Evolutionary conservation across 1,284 basidiomycete genomes (phyloP), one percentile per base, ranked within the genome.

Genomic region (Trametes polyzona): DNA sequence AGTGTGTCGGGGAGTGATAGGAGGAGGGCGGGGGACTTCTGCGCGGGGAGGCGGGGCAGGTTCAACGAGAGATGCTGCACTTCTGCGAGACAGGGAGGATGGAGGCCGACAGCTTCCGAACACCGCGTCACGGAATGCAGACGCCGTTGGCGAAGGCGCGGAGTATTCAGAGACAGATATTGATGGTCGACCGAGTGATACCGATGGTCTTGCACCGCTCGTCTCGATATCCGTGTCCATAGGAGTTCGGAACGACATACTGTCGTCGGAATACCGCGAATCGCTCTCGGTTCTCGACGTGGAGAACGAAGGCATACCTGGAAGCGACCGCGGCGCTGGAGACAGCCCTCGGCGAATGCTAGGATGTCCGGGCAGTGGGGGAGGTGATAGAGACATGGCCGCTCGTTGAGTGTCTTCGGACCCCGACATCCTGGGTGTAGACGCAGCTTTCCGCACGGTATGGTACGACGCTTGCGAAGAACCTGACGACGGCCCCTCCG

Each of bases 61-160:
- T 36, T 57, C 60, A 11, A 65, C 67, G 43, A 70, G 23, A 55
- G 55, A 16, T 62, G 64, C 27, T 67, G 69, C 44, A 59, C 67
- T 27, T 71, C 69, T 59, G 59, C 74, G 76, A 35, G 70, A 66
- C 52, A 73, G 64, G 23, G 74, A 69, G 33, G 72, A 73, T 3
- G 73, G 68, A 26, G 68, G 58, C n/a, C 69, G 65, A 66, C 70
- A 67, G 62, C 70, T 62, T 33, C 68, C 70, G 54, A 74, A 75
- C 23, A 83, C 68, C 7, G 78, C 80, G 61, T 89, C 87, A 29
- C 83, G 82, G 72, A 91, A 90, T 12, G 85, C 86, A 23, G 88
- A 90, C 14, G 79, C 83, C 1, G 88, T 87, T 1, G 88, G 88
- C 3, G 88, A 90, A 4, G 80, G 74, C 47, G 76, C 74, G 14